Percentiles rank a stretch among this genome's conserved stretches.
phyloP scores from a whole-genome alignment of 768 basidiomycete genomes.

The Hirschioporus abietinus region DNA sequence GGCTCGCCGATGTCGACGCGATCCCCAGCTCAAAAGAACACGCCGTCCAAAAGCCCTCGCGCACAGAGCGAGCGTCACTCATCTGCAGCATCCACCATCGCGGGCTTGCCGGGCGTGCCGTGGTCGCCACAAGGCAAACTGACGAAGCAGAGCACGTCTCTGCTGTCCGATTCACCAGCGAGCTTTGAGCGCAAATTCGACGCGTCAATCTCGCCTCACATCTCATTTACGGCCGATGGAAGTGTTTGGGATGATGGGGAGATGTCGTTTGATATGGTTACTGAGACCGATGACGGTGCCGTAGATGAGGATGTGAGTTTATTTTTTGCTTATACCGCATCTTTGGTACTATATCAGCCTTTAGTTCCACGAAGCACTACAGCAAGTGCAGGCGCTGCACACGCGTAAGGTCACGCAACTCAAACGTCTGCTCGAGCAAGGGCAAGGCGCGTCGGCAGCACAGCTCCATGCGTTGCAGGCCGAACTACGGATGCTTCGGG shows the following conservation, averaged over 20 bases:
- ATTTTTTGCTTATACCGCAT: background rate
- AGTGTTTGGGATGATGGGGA: constrained; percentile 46
- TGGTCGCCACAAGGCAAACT: constrained; percentile 12
- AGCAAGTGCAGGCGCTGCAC: constrained; percentile 37
- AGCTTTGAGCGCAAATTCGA: constrained; percentile 19
- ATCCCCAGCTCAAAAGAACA: constrained; percentile 9
- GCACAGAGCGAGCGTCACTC: constrained; percentile 14
- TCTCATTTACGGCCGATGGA: constrained; percentile 18
- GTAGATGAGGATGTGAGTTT: constrained; percentile 64
- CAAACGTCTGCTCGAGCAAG: constrained; percentile 74
- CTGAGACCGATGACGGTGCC: constrained; percentile 48
- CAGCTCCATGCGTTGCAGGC: constrained; percentile 85
- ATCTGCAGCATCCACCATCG: constrained; percentile 12
- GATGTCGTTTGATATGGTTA: constrained; percentile 70
- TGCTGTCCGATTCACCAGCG: constrained; percentile 7
- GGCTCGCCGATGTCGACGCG: constrained; percentile 7
- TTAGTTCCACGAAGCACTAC: constrained; percentile 41
- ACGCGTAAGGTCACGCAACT: constrained; percentile 60
- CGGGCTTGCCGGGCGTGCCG: constrained; percentile 10
- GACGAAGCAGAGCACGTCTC: constrained; percentile 7
- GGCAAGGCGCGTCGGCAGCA: constrained; percentile 72
- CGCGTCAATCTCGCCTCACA: constrained; percentile 13
- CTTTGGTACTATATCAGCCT: constrained; percentile 8
- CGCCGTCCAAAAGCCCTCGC: constrained; percentile 15
- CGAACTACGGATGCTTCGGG: constrained; percentile 63